Base-by-base conservation (phyloP, 225 moss, liverwort and hornwort genomes). In the Bryum argenteum region DNA sequence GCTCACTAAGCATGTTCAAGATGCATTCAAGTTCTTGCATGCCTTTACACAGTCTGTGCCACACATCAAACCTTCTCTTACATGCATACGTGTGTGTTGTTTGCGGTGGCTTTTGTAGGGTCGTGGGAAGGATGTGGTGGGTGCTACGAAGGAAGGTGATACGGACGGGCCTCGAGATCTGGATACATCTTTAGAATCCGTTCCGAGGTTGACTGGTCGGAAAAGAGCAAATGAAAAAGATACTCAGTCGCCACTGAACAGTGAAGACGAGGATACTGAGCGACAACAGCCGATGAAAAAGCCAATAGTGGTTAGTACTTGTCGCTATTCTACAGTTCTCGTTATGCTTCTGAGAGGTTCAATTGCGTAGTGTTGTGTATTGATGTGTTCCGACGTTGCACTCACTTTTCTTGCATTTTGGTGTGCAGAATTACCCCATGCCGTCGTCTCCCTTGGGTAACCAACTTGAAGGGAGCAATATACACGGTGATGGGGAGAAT, bases 21-120 rank as follows among this genome's bases (percentile, higher is more conserved):
- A 28, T 28, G 28, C 28, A 28, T 28, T 28, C 28, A 28, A 28
- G 28, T 28, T 28, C 5, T 28, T 28, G 28, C 28, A 28, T 28
- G 28, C 28, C 28, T 28, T 28, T 28, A 28, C 5, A 28, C 28
- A 28, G 28, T 28, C 28, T 28, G 28, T 28, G 28, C 5, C 5
- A 5, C 28, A 28, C 28, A 28, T 28, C 28, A 28, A 28, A 28
- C 28, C 28, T 28, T 28, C 28, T 28, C 28, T 28, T 28, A 28
- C 28, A 28, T 53, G 33, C 16, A 33, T 54, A 23, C 23, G 39
- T 41, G 57, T 57, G 60, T 43, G 21, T 59, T 45, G 9, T 9
- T 23, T 44, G 23, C 39, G 59, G 15, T 80, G 60, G 8, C 50
- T 62, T 54, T 61, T 41, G 10, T 50, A 74, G 74, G 64, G 20